Evolutionary conservation across 2,329 filamentous ascomycete genomes (phyloP).

Genomic region (Xenoacremonium recifei): DNA sequence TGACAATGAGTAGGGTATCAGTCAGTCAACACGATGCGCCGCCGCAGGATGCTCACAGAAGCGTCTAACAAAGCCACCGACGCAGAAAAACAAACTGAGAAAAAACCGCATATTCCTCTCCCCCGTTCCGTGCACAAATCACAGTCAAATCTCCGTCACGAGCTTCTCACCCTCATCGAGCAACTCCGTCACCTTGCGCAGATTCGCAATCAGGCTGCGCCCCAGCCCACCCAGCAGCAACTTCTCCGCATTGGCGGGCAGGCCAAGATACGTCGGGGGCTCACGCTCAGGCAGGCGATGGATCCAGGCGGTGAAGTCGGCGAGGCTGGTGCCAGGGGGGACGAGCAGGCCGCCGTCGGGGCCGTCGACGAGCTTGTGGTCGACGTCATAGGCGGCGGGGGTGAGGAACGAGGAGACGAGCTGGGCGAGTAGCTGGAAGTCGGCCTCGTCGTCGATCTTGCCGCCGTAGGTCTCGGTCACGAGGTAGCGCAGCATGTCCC

Average conservation of each 20-base stretch:
- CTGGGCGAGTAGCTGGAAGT: conserved; percentile 70
- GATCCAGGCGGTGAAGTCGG: conserved; percentile 89
- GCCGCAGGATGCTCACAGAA: conserved; percentile 12
- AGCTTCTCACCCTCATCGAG: conserved; percentile 93
- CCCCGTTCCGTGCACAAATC: neutral
- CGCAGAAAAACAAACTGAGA: neutral
- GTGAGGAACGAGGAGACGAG: conserved; percentile 80
- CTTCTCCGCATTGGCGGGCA: conserved; percentile 97
- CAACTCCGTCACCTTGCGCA: conserved; percentile 81
- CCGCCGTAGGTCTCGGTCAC: conserved; percentile 95
- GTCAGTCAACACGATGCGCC: conserved; percentile 11
- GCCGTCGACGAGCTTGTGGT: conserved; percentile 81
- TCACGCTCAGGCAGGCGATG: conserved; percentile 90
- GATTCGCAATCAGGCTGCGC: conserved; percentile 76
- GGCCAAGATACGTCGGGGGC: conserved; percentile 88
- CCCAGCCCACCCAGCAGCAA: conserved; percentile 86
- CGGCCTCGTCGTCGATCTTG: conserved; percentile 89
- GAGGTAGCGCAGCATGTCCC: conserved; percentile 90
- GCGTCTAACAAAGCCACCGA: neutral
- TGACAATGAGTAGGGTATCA: conserved; percentile 20
- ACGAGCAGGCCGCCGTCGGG: conserved; percentile 65
- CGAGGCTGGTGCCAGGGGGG: conserved; percentile 76
- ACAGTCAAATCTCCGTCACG: conserved; percentile 61
- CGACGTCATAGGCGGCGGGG: conserved; percentile 85
- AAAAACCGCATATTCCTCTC: neutral